Conservation (phyloP, 805 yeast genomes). For the Diddensiella santjacobensis region DNA sequence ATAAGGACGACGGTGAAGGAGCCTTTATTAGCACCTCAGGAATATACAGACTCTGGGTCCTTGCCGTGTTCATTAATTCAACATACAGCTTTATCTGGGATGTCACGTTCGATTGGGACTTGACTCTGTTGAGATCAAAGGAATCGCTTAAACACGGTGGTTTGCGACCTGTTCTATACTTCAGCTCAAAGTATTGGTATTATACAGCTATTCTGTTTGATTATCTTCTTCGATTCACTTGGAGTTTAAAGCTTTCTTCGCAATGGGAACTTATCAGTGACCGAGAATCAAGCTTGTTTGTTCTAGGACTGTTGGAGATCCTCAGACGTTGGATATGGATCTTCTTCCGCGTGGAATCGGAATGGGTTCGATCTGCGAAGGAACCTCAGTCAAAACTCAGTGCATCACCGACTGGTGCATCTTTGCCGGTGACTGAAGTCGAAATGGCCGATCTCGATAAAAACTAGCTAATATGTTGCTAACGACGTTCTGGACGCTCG, state of each 20-base stretch:
- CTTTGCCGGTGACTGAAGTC: conserved; percentile 1
- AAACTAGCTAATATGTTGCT: too few relatives aligned
- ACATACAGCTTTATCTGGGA: conserved; percentile 87
- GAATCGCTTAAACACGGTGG: conserved; percentile 23
- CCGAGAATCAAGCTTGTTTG: conserved; percentile 56
- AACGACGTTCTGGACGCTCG: too few relatives aligned
- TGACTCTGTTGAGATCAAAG: conserved; percentile 43
- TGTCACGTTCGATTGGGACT: conserved; percentile 81
- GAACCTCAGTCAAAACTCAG: conserved; percentile 3
- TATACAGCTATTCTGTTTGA: conserved; percentile 57
- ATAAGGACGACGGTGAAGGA: conserved; percentile 18
- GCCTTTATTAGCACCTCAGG: conserved; percentile 17
- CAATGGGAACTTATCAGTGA: conserved; percentile 29
- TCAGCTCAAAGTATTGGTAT: conserved; percentile 41
- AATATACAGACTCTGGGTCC: conserved; percentile 28
- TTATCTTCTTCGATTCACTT: conserved; percentile 64
- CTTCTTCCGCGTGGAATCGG: conserved; percentile 77
- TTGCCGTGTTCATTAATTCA: conserved; percentile 59
- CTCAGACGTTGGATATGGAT: conserved; percentile 89
- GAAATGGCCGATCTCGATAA: neutral
- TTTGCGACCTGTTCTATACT: conserved; percentile 28
- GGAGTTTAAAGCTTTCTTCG: conserved; percentile 59
- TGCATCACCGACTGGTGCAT: neutral
- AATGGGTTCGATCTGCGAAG: conserved; percentile 39
- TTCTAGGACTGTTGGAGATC: conserved; percentile 70